Conservation (phyloP, 1,284 basidiomycete genomes). For the Somion occarium region DNA sequence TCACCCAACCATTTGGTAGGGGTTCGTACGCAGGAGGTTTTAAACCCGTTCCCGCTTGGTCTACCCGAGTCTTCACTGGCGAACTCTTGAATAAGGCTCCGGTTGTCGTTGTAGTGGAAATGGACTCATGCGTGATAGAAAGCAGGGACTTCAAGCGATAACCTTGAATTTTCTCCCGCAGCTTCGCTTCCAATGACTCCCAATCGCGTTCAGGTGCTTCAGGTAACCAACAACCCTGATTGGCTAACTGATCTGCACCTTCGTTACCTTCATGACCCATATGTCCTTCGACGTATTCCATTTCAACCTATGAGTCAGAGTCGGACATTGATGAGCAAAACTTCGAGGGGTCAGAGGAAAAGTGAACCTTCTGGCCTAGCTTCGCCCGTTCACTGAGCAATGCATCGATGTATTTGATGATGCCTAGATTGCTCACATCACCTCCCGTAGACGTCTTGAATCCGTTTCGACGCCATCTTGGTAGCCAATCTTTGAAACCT, state of each 20-base stretch:
- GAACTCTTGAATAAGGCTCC: too few species aligned
- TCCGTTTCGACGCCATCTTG: constrained; percentile 48
- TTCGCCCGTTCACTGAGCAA: constrained; percentile 45
- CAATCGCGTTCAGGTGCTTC: constrained; percentile 43
- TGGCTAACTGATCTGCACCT: constrained; percentile 68
- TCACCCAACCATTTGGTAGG: not conserved
- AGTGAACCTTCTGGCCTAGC: constrained; percentile 38
- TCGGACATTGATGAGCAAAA: not conserved
- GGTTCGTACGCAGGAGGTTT: not conserved
- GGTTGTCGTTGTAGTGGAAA: not conserved
- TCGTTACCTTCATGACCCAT: constrained; percentile 72
- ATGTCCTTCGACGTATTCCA: constrained; percentile 72
- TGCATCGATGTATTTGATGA: constrained; percentile 60
- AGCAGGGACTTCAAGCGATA: too few species aligned
- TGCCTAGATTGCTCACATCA: constrained; percentile 58
- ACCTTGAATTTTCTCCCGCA: constrained; percentile 34
- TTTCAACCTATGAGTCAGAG: constrained; percentile 33
- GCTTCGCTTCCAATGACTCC: constrained; percentile 25
- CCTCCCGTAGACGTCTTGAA: constrained; percentile 46
- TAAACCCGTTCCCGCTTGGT: not conserved
- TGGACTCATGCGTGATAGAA: too few species aligned
- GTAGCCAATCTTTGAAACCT: constrained; percentile 68
- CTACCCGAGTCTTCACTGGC: too few species aligned
- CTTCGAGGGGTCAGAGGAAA: not conserved
- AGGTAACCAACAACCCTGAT: constrained; percentile 42